A percentile compares a stretch with the other conserved stretches of the same genome.
These are phyloP conservation scores for Mucor sp. DNA, from an alignment of 371 early-diverging fungal genomes.

Conservation along the genomic window DNA sequence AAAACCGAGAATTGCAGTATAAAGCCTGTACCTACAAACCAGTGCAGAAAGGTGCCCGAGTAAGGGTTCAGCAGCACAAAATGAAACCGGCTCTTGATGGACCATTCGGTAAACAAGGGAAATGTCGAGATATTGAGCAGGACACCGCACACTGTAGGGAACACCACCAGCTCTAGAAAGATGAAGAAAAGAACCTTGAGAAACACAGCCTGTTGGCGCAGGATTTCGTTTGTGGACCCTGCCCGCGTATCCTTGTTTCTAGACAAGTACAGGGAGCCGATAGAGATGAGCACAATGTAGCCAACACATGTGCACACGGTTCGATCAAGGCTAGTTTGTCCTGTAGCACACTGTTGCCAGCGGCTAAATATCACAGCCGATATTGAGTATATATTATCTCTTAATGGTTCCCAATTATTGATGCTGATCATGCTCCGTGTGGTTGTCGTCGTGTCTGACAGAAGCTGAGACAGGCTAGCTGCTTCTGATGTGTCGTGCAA, in stretches of 20 bases:
- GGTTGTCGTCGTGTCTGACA: slow-evolving; percentile 4
- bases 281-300: slow-evolving; percentile 33
- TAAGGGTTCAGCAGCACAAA: slow-evolving; percentile 63
- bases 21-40: slow-evolving; percentile 87
- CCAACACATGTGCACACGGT: slow-evolving; percentile 34
- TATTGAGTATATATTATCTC: slow-evolving; percentile 5
- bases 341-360: slow-evolving; percentile 37
- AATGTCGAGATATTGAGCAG: slow-evolving; percentile 77
- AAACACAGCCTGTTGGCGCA: slow-evolving; percentile 53
- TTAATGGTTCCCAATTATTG: slow-evolving; percentile 3
- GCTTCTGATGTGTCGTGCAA: slow-evolving; percentile 2
- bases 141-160: slow-evolving; percentile 83
- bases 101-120: slow-evolving; percentile 66
- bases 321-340: slow-evolving; percentile 30
- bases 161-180: slow-evolving; percentile 74
- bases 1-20: slow-evolving; percentile 86
- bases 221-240: slow-evolving; percentile 40
- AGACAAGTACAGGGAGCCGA: slow-evolving; percentile 45
- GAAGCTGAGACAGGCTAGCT: background rate
- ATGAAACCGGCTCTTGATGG: slow-evolving; percentile 52
- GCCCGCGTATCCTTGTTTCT: slow-evolving; percentile 24
- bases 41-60: slow-evolving; percentile 76
- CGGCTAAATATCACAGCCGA: slow-evolving; percentile 12
- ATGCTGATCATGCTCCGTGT: background rate
- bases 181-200: slow-evolving; percentile 73